phyloP scores from a whole-genome alignment of 208 protist species.

The Wallacemonas sp. region DNA sequence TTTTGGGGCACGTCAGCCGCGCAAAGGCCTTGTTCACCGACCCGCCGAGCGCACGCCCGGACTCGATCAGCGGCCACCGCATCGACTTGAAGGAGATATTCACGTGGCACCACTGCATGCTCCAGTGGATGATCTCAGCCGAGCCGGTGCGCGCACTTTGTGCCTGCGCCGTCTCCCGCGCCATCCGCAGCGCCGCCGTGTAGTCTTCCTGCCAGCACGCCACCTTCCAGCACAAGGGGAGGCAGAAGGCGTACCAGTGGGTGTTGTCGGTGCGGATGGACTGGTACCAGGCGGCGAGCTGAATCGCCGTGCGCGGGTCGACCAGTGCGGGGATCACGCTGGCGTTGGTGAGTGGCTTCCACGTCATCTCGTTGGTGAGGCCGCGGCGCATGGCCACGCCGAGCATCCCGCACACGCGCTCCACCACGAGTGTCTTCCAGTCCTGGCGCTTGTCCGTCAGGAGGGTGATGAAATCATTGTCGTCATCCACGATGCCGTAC shows the following conservation, averaged over 20 bases:
- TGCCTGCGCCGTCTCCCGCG: conserved; percentile 38
- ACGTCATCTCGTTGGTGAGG: conserved; percentile 38
- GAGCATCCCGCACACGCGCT: conserved; percentile 64
- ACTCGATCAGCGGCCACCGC: conserved; percentile 36
- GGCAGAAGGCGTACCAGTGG: conserved; percentile 80
- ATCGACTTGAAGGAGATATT: conserved; percentile 58
- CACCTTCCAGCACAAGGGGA: conserved; percentile 67
- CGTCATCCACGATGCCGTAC: conserved; percentile 74
- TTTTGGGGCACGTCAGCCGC: conserved; percentile 49
- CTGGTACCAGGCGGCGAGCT: conserved; percentile 48
- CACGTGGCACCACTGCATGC: conserved; percentile 45
- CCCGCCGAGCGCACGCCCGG: conserved; percentile 47
- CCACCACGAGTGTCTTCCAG: conserved; percentile 51
- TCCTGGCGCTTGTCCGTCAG: conserved; percentile 40
- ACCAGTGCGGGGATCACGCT: conserved; percentile 59
- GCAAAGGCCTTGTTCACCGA: conserved; percentile 51
- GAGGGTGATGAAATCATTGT: conserved; percentile 52
- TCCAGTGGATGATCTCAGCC: conserved; percentile 45
- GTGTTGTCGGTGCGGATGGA: conserved; percentile 43
- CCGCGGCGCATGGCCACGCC: conserved; percentile 47
- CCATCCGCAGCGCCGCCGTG: conserved; percentile 48
- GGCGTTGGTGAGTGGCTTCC: conserved; percentile 49
- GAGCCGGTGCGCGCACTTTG: conserved; percentile 24
- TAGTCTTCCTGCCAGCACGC: conserved; percentile 66
- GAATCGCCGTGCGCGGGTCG: conserved; percentile 43